phyloP scores from a whole-genome alignment of 1,284 basidiomycete genomes.

The Heterobasidion occidentale region DNA sequence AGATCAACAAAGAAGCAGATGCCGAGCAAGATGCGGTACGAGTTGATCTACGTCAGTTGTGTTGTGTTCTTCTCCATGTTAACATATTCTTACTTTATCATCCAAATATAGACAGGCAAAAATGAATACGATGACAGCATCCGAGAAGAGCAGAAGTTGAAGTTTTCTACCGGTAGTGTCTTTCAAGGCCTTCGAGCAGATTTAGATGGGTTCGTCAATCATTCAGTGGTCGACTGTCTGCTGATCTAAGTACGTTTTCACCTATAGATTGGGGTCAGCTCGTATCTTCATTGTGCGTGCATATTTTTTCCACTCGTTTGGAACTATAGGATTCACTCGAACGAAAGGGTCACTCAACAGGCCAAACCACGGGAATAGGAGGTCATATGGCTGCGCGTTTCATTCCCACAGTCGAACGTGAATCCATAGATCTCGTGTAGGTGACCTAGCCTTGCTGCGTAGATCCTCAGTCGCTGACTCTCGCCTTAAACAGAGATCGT shows the following conservation, averaged over 20 bases:
- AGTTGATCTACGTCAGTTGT: conserved; percentile 76
- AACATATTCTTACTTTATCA: not conserved
- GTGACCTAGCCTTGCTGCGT: conserved; percentile 16
- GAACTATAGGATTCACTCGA: conserved; percentile 1
- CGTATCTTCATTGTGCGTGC: conserved; percentile 69
- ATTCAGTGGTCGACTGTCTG: conserved; percentile 3
- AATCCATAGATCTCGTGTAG: conserved; percentile 86
- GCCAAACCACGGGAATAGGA: conserved; percentile 89
- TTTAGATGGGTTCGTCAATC: conserved; percentile 56
- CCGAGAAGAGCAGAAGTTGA: conserved; percentile 54
- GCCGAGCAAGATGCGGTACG: conserved; percentile 70
- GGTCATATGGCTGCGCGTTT: conserved; percentile 91
- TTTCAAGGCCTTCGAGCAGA: conserved; percentile 84
- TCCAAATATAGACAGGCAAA: conserved; percentile 65
- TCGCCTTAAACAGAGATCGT: conserved; percentile 46
- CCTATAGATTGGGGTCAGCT: conserved; percentile 50
- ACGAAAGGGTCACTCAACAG: conserved; percentile 68
- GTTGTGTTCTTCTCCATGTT: not conserved
- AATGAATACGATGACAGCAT: conserved; percentile 79
- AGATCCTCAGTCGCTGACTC: conserved; percentile 17
- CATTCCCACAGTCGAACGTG: conserved; percentile 95
- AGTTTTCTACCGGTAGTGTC: conserved; percentile 63
- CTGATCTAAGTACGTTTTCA: not conserved
- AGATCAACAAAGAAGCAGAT: conserved; percentile 95
- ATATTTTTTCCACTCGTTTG: not conserved